phyloP scores from a whole-genome alignment of 2,329 filamentous ascomycete species.

The Lasiodiplodia sp. region DNA sequence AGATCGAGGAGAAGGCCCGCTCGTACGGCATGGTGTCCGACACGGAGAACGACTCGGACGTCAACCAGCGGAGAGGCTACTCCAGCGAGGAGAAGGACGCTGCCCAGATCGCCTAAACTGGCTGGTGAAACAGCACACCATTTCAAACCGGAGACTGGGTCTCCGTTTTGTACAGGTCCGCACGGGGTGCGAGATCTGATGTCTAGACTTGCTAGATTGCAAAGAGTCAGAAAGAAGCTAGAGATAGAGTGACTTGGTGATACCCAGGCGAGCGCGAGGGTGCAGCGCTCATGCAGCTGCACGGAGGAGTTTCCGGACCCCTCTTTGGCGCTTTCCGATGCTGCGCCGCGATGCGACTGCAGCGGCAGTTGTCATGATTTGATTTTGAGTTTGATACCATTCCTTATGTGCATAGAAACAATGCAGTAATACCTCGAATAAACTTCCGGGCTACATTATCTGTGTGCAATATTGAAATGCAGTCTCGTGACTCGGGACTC shows the following conservation, averaged over 20 bases:
- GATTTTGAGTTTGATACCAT: slow-evolving; percentile 4
- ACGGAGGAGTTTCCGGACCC: not conserved
- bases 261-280: slow-evolving; percentile 1
- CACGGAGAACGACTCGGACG: slow-evolving; percentile 28
- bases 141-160: not conserved
- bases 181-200: not conserved
- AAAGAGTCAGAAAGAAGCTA: too few relatives aligned
- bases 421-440: not conserved
- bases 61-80: slow-evolving; percentile 8
- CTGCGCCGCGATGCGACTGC: not conserved
- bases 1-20: slow-evolving; percentile 60
- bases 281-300: not conserved
- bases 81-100: slow-evolving; percentile 13
- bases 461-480: not conserved
- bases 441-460: not conserved
- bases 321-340: not conserved
- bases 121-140: too few relatives aligned
- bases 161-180: not conserved
- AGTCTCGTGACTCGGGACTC: not conserved
- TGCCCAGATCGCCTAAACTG: not conserved
- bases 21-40: slow-evolving; percentile 44
- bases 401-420: not conserved
- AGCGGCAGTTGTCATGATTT: not conserved
- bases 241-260: not conserved
- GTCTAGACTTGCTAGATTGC: not conserved